Base-by-base conservation (phyloP, 129 eudicot species). In the Glebionis coronaria region DNA sequence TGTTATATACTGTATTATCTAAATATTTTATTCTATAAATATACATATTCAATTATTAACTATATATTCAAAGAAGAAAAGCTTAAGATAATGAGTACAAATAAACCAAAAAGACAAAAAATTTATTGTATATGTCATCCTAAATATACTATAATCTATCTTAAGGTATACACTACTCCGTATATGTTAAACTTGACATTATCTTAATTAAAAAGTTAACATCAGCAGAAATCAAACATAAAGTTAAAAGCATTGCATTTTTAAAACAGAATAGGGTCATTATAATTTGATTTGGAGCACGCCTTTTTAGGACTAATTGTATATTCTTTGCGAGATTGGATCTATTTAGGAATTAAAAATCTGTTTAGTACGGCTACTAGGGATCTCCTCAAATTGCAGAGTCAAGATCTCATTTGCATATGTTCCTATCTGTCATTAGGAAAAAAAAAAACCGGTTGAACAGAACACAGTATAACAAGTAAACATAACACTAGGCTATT, bases 281-380 rank as follows among this genome's bases (percentile, higher is more conserved):
- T 3, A 10, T 18, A 12, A 35, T 8, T 35, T 35, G 42, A 35
- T 68, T 68, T 10, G 18, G 3, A 20, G 74, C 79, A 68, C 79
- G 46, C 4, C 79, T 75, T 66, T 75, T 67, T 15, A 64, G 56
- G 66, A 10, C 8, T 38, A 46, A 44, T 52, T 65, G 29, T 64
- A 23, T 42, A 11, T 64, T 15, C 66, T 44, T 15, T 18, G 66
- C 35, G 74, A 75, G 79, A 75, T 68, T 70, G 64, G 79, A 75
- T 75, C 79, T 74, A 20, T 58, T 31, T 55, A 16, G 71, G 7
- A 47, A 73, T 64, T 23, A 53, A 66, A 67, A 35, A 73, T 56
- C 73, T 56, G 73, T 11, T 56, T 74, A 18, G 73, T 74, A 74
- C 73, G 73, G 78, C 78, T 56, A 66, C 11, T 45, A 27, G n/a